Evolutionary conservation across 2,329 filamentous ascomycete species (phyloP), one percentile per base, ranked within the genome.

Genomic region (Ilyonectria robusta): DNA sequence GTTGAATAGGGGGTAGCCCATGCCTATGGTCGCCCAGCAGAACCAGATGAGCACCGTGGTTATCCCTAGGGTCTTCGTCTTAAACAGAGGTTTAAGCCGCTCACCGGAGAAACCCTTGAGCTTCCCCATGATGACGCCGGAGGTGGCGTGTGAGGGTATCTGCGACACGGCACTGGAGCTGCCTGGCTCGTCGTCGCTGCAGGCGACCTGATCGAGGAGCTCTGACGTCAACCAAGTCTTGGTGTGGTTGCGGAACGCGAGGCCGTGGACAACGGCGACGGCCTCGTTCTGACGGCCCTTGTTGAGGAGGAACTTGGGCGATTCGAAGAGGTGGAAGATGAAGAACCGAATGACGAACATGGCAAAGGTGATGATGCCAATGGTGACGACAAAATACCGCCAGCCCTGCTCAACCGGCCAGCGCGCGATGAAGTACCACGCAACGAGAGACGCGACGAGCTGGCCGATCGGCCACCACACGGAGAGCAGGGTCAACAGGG

Each of bases 401-500:
- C 94, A 97, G 47, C 93, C 93, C 81, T 92, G 87, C 51, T 92
- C 85, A 5, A 85, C 84, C 9, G 89, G 89, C 83, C 87, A 93
- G 70, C 88, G 88, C 31, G 91, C 89, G 62, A 96, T 91, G 72
- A 91, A 93, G 51, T 86, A 92, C 93, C 93, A 95, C 7, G 92
- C 93, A 54, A 93, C 84, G 6, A 93, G 80, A 3, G 90, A 92
- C 2, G 92, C 90, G 62, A 92, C 86, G 8, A 97, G 85, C 76
- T 96, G 93, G 6, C 94, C 94, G 19, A 97, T 82, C 0, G 94
- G 93, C 93, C 94, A 97, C 92, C 93, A 96, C 8, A 94, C 88
- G 7, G 92, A 94, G n/a, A 97, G 84, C 54, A 95, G 84, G 0
- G 93, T 96, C 33, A 96, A 83, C 15, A 96, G 86, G 35, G 90